Conservation (phyloP, 306 rosid species). For the Rosa lucieae region DNA sequence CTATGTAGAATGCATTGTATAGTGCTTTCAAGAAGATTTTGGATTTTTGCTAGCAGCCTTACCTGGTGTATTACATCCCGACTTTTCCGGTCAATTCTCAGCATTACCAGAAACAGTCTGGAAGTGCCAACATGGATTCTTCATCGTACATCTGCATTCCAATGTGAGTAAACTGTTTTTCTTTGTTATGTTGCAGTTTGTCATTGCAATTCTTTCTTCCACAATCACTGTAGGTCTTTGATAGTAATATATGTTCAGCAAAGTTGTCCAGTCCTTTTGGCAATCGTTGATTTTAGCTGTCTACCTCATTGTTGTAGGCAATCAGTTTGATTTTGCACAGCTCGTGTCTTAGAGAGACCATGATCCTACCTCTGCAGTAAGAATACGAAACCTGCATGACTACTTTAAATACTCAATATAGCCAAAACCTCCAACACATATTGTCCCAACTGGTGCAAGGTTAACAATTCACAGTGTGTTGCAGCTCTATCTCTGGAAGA, state of each 20-base stretch:
- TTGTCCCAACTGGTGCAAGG: too few species aligned
- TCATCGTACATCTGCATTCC: neutral
- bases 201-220: neutral
- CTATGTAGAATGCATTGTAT: too few species aligned
- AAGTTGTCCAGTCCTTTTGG: neutral
- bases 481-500: too few species aligned
- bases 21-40: too few species aligned
- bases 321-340: neutral
- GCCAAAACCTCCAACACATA: too few species aligned
- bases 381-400: neutral
- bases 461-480: too few species aligned
- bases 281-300: neutral
- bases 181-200: too few species aligned
- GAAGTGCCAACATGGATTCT: neutral
- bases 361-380: neutral
- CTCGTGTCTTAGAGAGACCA: neutral
- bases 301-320: constrained; percentile 1
- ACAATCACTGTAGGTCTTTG: neutral
- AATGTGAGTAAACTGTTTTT: neutral
- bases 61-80: too few species aligned
- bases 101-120: too few species aligned
- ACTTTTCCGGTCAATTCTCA: too few species aligned
- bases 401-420: too few species aligned
- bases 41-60: too few species aligned
- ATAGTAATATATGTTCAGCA: neutral